A percentile compares a stretch with the other conserved stretches of the same genome.
These are phyloP conservation scores for Suillus spraguei DNA, from an alignment of 768 basidiomycete species.

Conservation along the genomic window DNA sequence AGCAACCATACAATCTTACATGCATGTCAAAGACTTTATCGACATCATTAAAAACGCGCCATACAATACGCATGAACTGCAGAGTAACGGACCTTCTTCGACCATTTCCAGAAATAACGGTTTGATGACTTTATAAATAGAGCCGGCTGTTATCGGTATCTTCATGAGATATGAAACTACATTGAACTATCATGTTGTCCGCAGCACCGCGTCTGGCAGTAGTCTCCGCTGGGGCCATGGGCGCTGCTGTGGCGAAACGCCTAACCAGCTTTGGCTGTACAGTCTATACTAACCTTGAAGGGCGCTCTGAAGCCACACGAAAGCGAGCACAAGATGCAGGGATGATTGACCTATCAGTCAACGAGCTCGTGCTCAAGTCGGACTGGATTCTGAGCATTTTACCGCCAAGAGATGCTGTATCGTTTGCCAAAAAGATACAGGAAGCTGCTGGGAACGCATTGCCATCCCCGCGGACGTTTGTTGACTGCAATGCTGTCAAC, in stretches of 20 bases:
- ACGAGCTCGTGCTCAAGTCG: slow-evolving; percentile 38
- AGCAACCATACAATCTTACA: background rate
- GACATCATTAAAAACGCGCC: background rate
- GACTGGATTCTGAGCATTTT: slow-evolving; percentile 58
- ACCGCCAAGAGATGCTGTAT: slow-evolving; percentile 54
- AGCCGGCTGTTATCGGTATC: background rate
- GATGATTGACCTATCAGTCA: slow-evolving; percentile 45
- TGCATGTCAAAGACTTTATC: background rate
- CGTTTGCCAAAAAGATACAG: slow-evolving; percentile 41
- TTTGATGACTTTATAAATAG: background rate
- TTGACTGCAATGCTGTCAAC: slow-evolving; percentile 62
- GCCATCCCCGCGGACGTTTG: slow-evolving; percentile 38
- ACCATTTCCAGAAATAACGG: background rate
- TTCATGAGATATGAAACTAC: background rate
- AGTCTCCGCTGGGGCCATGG: slow-evolving; percentile 63
- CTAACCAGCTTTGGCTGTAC: slow-evolving; percentile 48
- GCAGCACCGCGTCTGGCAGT: slow-evolving; percentile 42
- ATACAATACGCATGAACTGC: background rate
- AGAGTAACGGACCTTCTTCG: background rate
- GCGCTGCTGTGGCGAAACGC: slow-evolving; percentile 52
- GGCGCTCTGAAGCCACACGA: slow-evolving; percentile 53
- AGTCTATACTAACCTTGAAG: slow-evolving; percentile 56
- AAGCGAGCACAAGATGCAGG: slow-evolving; percentile 52
- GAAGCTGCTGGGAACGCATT: background rate
- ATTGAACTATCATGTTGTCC: slow-evolving; percentile 18